Conservation (phyloP, 768 basidiomycete genomes). For the Gymnopilus dilepis region DNA sequence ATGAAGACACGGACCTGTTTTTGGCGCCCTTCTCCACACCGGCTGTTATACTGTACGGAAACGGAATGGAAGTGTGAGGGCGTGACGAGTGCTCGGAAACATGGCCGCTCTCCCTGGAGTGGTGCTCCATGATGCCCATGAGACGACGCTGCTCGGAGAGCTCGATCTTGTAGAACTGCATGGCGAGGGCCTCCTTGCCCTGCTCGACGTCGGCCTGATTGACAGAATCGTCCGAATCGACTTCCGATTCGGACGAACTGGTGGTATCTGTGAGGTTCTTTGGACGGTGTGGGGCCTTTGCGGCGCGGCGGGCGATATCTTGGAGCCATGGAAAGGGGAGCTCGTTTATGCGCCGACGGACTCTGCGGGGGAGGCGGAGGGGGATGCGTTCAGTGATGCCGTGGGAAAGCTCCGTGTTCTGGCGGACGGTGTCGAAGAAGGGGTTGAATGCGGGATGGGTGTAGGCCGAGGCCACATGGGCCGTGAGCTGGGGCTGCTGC, state of each 20-base stretch:
- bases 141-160: conserved; percentile 88
- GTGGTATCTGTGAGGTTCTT: conserved; percentile 27
- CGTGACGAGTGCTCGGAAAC: conserved; percentile 12
- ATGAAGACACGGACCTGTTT: conserved; percentile 65
- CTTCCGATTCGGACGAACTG: conserved; percentile 36
- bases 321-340: conserved; percentile 83
- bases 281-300: conserved; percentile 26
- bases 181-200: conserved; percentile 80
- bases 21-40: conserved; percentile 94
- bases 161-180: conserved; percentile 94
- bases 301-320: conserved; percentile 66
- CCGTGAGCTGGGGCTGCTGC: conserved; percentile 20
- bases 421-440: conserved; percentile 93
- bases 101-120: conserved; percentile 63
- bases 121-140: conserved; percentile 91
- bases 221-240: conserved; percentile 30
- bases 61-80: conserved; percentile 36
- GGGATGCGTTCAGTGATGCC: conserved; percentile 84
- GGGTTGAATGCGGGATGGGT: conserved; percentile 69
- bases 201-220: conserved; percentile 56
- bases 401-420: conserved; percentile 81
- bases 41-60: conserved; percentile 93
- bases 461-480: conserved; percentile 13
- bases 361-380: conserved; percentile 56
- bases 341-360: conserved; percentile 66